These are phyloP conservation scores for Acer campestre DNA, from an alignment of 345 rosid genomes.

Conservation along the genomic window DNA sequence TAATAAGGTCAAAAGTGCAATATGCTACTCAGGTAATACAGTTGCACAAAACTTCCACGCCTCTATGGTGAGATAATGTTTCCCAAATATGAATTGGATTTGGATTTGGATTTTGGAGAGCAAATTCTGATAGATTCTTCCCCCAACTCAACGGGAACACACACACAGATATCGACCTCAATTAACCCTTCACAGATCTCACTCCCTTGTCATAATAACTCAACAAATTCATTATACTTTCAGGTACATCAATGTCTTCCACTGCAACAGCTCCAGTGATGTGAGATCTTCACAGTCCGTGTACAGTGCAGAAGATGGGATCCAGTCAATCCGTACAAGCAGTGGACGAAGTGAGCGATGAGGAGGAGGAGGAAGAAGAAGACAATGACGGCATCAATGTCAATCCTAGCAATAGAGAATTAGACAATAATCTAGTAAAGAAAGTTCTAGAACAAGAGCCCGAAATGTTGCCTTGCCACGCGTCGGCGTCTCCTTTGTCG, in stretches of 20 bases:
- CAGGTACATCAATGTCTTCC: constrained; percentile 3
- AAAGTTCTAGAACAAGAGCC: constrained; percentile 90
- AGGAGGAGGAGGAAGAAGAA: constrained; percentile 54
- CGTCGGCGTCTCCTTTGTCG: constrained; percentile 89
- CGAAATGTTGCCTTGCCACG: constrained; percentile 86
- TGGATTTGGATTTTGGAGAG: neutral
- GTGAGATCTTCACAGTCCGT: constrained; percentile 17
- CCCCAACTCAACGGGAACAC: neutral
- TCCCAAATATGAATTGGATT: neutral
- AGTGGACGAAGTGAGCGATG: constrained; percentile 38
- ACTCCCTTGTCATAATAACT: neutral
- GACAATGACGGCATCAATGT: constrained; percentile 37
- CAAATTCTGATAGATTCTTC: neutral
- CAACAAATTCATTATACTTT: constrained; percentile 1
- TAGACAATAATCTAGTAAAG: constrained; percentile 53
- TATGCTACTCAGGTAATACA: neutral
- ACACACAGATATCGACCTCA: neutral
- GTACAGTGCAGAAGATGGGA: constrained; percentile 48
- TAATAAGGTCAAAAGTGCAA: neutral
- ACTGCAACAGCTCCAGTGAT: constrained; percentile 12
- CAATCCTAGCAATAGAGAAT: constrained; percentile 30
- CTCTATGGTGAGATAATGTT: neutral
- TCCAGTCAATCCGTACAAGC: constrained; percentile 59
- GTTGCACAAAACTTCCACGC: constrained; percentile 4
- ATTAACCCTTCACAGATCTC: neutral